phyloP scores from a whole-genome alignment of 2,329 filamentous ascomycete species.

The Talaromyces verruculosus region DNA sequence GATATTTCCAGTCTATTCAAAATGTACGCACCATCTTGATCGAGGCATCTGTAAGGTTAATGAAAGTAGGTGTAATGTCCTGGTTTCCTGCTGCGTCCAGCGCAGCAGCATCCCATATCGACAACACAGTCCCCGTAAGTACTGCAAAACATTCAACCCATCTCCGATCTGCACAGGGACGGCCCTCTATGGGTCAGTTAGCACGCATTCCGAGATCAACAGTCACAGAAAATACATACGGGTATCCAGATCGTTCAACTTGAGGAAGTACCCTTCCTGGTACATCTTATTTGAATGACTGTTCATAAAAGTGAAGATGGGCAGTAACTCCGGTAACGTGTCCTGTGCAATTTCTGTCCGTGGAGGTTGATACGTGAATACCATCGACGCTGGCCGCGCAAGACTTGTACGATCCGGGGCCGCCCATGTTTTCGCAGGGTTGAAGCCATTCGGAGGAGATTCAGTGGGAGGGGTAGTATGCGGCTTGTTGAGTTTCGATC shows the following conservation, averaged over 20 bases:
- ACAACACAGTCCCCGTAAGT: conserved; percentile 89
- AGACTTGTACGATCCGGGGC: conserved; percentile 54
- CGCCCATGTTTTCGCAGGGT: conserved; percentile 20
- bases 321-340: conserved; percentile 87
- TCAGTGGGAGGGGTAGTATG: neutral
- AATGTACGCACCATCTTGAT: conserved; percentile 82
- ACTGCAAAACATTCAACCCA: conserved; percentile 98
- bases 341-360: conserved; percentile 82
- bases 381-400: conserved; percentile 74
- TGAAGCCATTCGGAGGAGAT: conserved; percentile 15
- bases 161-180: conserved; percentile 77
- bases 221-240: conserved; percentile 59
- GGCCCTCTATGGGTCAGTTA: conserved; percentile 65
- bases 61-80: conserved; percentile 85
- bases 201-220: conserved; percentile 19
- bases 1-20: neutral
- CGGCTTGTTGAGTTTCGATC: conserved; percentile 16
- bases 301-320: conserved; percentile 91
- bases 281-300: conserved; percentile 96
- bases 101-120: conserved; percentile 91
- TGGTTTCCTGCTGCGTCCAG: conserved; percentile 83
- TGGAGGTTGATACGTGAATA: conserved; percentile 80
- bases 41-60: conserved; percentile 95
- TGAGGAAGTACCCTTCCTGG: conserved; percentile 96
- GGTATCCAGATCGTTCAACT: conserved; percentile 89